A percentile compares a stretch with the other conserved stretches of the same genome.
phyloP scores from a whole-genome alignment of 768 basidiomycete species.

The Sistotremastrum niveocremeum region DNA sequence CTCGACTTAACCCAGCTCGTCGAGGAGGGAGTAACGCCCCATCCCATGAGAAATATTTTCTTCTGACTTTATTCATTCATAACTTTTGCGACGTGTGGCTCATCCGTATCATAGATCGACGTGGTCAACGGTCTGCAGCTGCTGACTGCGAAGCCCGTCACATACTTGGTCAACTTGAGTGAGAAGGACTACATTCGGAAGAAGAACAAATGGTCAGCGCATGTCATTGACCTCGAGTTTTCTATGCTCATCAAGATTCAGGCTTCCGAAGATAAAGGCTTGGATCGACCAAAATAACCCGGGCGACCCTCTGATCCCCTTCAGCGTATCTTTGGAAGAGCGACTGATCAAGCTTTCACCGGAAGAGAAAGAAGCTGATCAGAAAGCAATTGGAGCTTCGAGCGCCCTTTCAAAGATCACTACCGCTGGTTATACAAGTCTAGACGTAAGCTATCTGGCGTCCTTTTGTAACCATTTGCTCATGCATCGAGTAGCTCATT shows the following conservation, averaged over 20 bases:
- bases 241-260: slow-evolving; percentile 13
- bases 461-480: not conserved
- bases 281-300: slow-evolving; percentile 98
- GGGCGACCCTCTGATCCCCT: slow-evolving; percentile 91
- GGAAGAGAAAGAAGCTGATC: slow-evolving; percentile 68
- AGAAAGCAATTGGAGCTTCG: slow-evolving; percentile 58
- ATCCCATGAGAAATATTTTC: slow-evolving; percentile 13
- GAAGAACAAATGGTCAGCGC: slow-evolving; percentile 88
- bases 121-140: slow-evolving; percentile 81
- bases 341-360: slow-evolving; percentile 50
- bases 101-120: slow-evolving; percentile 48
- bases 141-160: slow-evolving; percentile 93
- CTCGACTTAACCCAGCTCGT: slow-evolving; percentile 87
- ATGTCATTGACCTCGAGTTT: slow-evolving; percentile 4
- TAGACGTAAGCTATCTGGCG: slow-evolving; percentile 42
- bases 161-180: slow-evolving; percentile 93
- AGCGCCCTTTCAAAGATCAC: slow-evolving; percentile 88
- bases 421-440: slow-evolving; percentile 77
- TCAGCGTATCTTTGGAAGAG: slow-evolving; percentile 93
- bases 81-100: slow-evolving; percentile 4
- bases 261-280: slow-evolving; percentile 91
- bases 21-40: slow-evolving; percentile 91
- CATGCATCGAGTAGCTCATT: slow-evolving; percentile 44
- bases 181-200: slow-evolving; percentile 92
- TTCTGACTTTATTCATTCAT: not conserved